These are phyloP conservation scores for Colletotrichum lindemuthianum DNA, from an alignment of 2,329 filamentous ascomycete genomes.

Conservation along the genomic window DNA sequence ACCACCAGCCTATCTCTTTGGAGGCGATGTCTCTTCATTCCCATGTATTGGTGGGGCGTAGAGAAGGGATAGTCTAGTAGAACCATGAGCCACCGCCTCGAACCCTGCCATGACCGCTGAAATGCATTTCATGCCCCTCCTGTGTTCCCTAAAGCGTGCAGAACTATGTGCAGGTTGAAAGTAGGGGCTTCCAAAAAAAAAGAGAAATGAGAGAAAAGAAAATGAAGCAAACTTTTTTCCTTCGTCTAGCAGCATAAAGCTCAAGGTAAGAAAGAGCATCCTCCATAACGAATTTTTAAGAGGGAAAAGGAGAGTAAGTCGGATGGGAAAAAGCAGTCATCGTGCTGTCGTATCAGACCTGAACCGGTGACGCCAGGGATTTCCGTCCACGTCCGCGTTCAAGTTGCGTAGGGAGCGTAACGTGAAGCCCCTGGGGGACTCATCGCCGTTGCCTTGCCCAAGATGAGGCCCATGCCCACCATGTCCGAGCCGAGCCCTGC, in stretches of 20 bases:
- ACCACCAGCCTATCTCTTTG: constrained; percentile 6
- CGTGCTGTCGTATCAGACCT: constrained; percentile 8
- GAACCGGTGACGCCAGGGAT: constrained; percentile 25
- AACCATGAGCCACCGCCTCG: constrained; percentile 25
- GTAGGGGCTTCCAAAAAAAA: not conserved
- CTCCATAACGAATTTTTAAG: not conserved
- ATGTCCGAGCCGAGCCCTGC: constrained; percentile 10
- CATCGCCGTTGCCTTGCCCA: not conserved
- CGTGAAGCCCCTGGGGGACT: not conserved
- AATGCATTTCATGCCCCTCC: constrained; percentile 34
- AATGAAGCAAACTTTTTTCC: constrained; percentile 34
- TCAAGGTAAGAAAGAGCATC: constrained; percentile 11
- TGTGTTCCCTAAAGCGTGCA: constrained; percentile 28
- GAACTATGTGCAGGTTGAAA: constrained; percentile 28
- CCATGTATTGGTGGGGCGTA: constrained; percentile 12
- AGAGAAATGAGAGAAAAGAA: not conserved
- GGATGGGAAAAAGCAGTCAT: constrained; percentile 1
- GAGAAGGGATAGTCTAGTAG: constrained; percentile 25
- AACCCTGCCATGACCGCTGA: constrained; percentile 30
- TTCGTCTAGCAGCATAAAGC: constrained; percentile 31
- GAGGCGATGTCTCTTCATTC: constrained; percentile 15
- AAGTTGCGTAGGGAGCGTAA: not conserved
- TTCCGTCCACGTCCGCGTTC: constrained; percentile 19
- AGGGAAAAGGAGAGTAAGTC: constrained; percentile 3
- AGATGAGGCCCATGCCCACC: constrained; percentile 16